Evolutionary conservation across 495 filamentous ascomycete species (phyloP), one percentile per base, ranked within the genome.

Genomic region (Penicillium silybi): DNA sequence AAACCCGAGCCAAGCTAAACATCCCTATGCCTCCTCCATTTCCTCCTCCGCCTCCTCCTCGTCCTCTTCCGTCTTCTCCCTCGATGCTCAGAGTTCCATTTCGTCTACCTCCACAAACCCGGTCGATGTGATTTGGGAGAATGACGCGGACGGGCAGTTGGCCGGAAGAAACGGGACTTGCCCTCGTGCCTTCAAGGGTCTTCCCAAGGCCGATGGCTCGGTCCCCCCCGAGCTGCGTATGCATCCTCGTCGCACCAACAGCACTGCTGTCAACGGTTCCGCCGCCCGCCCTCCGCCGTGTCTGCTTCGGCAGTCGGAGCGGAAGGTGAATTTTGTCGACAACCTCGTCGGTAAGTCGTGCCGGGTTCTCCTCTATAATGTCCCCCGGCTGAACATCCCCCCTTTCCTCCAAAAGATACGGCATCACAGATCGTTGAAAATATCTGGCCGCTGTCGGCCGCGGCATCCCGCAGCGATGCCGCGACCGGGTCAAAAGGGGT

Each of bases 341-440:
- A 90, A 84, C 74, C 89, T 98, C 67, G 92, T 98, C 80, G 93
- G 93, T 98, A 90, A 93, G 93, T 76, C 48, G 41, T 58, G 59
- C 52, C 41, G 47, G 46, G 51, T 50, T 35, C 17, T 38, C 7
- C 8, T 43, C 9, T 16, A 15, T 20, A 39, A 48, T 47, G 49
- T 18, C 52, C 27, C 57, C 57, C 57, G 41, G 64, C 59, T 58
- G 54, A 61, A 59, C 42, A 18, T 19, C 0, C 29, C 7, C 25
- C 7, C 11, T 41, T 17, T 25, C 39, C 54, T 68, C n/a, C 2
- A 29, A 62, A 83, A 98, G 93, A 97, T 80, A 92, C 92, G 61
- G 92, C 92, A 42, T 92, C 93, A 39, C 90, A 97, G 70, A 96
- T 97, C 70, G 92, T 98, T 27, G 92, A 97, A 70, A 89, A 84